Evolutionary conservation across 2,329 filamentous ascomycete species (phyloP), one percentile per base, ranked within the genome.

Genomic region (Alternaria sp.): DNA sequence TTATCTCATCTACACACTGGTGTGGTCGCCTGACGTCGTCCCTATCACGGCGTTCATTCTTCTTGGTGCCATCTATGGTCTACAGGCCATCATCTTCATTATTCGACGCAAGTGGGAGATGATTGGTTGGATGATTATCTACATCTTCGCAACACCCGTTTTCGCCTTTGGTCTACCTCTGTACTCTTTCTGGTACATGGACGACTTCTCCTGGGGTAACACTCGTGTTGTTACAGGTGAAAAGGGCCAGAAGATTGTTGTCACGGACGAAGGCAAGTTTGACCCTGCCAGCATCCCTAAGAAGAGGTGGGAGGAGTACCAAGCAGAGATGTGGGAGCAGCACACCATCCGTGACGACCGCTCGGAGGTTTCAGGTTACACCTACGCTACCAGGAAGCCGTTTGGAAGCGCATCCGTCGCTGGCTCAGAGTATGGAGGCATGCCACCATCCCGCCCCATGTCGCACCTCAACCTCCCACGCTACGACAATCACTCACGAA

Each of bases 281-380:
- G 95, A 99, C 75, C 94, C 95, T 14, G 85, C 86, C 47, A 92
- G 89, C 38, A 98, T 99, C 68, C 95, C 95, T 20, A 92, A 92
- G 82, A 99, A 98, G 89, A 95, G 92, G 85, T 99, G 95, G 95
- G 95, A 99, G 79, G 95, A 99, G 74, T 99, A 98, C 79, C 95
- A 99, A 80, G 91, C 91, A 64, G 95, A 98, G 84, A 88, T 99
- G 44, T 99, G 94, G 95, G 95, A 99, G 75, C 91, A 91, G 1
- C 92, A 96, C 81, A 96, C 91, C n/a, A 90, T 91, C 61, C 86
- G 85, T 49, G 87, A 89, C 72, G 95, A 99, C 75, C 83, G 89
- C 24, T 97, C 93, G 9, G 94, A 97, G 79, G 82, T 94, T 53
- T 97, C 93, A n/a, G 94, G 94, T 59, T 91, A 92, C 82, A 96